Conservation (phyloP, 257 asterid species). For the Salvia hispanica region DNA sequence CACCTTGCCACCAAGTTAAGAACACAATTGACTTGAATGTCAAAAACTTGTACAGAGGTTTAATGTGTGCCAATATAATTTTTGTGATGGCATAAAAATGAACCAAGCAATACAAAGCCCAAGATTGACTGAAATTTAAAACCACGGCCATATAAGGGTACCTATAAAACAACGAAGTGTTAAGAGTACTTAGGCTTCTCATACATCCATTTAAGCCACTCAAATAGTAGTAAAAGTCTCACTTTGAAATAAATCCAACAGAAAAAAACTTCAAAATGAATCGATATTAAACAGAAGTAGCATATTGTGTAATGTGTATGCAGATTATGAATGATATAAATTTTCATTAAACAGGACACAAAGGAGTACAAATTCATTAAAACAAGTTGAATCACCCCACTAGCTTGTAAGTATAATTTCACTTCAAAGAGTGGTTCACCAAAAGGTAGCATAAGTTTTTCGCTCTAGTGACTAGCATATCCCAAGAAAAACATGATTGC, state of each 20-base stretch:
- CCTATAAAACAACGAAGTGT: slow-evolving; percentile 51
- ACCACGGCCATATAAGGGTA: slow-evolving; percentile 92
- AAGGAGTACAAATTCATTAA: slow-evolving; percentile 3
- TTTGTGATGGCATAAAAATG: slow-evolving; percentile 90
- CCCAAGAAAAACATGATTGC: neutral
- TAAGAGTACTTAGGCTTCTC: slow-evolving; percentile 26
- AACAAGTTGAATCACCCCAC: neutral
- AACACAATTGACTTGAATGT: slow-evolving; percentile 97
- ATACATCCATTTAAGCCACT: slow-evolving; percentile 1
- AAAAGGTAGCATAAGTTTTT: slow-evolving; percentile 19
- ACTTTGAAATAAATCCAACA: slow-evolving; percentile 16
- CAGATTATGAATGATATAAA: slow-evolving; percentile 2
- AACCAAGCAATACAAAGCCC: slow-evolving; percentile 98
- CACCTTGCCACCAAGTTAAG: slow-evolving; percentile 99
- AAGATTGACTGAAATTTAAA: slow-evolving; percentile 93
- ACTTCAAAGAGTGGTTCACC: slow-evolving; percentile 1
- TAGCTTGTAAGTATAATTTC: slow-evolving; percentile 7
- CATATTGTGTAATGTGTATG: neutral
- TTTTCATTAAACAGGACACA: neutral
- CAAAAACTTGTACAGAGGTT: slow-evolving; percentile 88
- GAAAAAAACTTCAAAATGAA: neutral
- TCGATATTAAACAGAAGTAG: slow-evolving; percentile 11
- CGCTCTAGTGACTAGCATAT: slow-evolving; percentile 9
- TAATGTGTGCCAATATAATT: slow-evolving; percentile 85
- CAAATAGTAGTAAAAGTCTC: neutral